Evolutionary conservation across 2,329 filamentous ascomycete genomes (phyloP).

Genomic region (Escovopsis weberi): DNA sequence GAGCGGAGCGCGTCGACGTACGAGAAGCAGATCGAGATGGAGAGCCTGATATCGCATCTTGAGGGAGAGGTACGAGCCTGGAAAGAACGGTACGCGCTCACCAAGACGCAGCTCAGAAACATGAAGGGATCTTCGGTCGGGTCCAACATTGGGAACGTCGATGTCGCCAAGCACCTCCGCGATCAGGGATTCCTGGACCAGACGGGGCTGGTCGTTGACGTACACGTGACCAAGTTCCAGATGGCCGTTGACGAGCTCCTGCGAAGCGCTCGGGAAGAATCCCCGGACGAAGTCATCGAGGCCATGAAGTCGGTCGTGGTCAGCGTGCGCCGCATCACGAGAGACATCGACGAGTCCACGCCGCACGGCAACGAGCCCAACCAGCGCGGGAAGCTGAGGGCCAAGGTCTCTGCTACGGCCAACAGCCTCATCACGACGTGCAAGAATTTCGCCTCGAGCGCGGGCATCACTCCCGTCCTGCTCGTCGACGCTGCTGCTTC

Average conservation of each 20-base stretch:
- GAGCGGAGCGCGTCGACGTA: slow-evolving; percentile 64
- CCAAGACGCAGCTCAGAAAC: slow-evolving; percentile 74
- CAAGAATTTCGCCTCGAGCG: slow-evolving; percentile 75
- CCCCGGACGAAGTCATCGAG: slow-evolving; percentile 61
- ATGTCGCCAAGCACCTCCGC: slow-evolving; percentile 51
- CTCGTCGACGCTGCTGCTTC: slow-evolving; percentile 86
- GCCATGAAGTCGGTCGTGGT: slow-evolving; percentile 78
- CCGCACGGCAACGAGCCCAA: slow-evolving; percentile 37
- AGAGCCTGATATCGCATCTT: slow-evolving; percentile 58
- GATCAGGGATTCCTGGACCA: slow-evolving; percentile 55
- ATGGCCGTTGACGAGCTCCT: slow-evolving; percentile 86
- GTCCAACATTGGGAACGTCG: slow-evolving; percentile 46
- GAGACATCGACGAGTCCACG: slow-evolving; percentile 53
- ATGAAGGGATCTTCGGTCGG: slow-evolving; percentile 71
- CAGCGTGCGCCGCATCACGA: slow-evolving; percentile 70
- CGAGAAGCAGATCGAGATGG: slow-evolving; percentile 69
- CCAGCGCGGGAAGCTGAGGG: slow-evolving; percentile 56
- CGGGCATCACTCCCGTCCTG: slow-evolving; percentile 82
- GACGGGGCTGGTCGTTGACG: slow-evolving; percentile 71
- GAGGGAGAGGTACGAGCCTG: slow-evolving; percentile 78
- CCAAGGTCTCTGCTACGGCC: slow-evolving; percentile 76
- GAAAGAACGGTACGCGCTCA: slow-evolving; percentile 76
- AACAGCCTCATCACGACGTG: slow-evolving; percentile 92
- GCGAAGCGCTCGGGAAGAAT: slow-evolving; percentile 57
- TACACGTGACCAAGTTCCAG: slow-evolving; percentile 91